Evolutionary conservation across 306 rosid genomes (phyloP).

Genomic region (Prunus mume): DNA sequence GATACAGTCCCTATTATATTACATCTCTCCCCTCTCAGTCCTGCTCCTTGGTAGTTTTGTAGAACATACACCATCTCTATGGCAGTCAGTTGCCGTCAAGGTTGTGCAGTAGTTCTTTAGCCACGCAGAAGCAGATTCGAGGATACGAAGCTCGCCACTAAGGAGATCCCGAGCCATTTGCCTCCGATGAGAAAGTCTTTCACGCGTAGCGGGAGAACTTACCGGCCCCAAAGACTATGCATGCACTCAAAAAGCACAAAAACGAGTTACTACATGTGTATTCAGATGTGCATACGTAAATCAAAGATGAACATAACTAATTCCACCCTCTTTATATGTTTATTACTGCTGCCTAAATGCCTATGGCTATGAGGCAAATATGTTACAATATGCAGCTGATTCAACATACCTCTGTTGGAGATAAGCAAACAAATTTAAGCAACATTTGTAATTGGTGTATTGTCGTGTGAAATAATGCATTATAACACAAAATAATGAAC

Average conservation of each 20-base stretch:
- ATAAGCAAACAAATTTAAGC: not conserved
- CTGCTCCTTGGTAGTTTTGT: not conserved
- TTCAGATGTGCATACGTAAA: not conserved
- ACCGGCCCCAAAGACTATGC: constrained; percentile 41
- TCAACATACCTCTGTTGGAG: not conserved
- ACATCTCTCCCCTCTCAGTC: not conserved
- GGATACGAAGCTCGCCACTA: constrained; percentile 58
- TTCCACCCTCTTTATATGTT: not conserved
- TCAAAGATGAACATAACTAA: not conserved
- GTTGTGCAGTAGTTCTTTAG: constrained; percentile 49
- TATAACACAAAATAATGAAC: not conserved
- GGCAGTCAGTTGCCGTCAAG: constrained; percentile 8
- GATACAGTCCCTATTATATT: not conserved
- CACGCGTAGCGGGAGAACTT: constrained; percentile 14
- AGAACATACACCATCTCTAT: not conserved
- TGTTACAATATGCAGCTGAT: too few relatives aligned
- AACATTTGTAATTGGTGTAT: not conserved
- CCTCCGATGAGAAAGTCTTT: constrained; percentile 31
- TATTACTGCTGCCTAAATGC: not conserved
- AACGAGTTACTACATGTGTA: not conserved
- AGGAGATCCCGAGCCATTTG: constrained; percentile 65
- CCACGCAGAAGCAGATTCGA: constrained; percentile 64
- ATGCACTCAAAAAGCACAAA: constrained; percentile 2
- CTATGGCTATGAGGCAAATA: too few relatives aligned
- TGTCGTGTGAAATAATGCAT: not conserved